Evolutionary conservation across 2,329 filamentous ascomycete genomes (phyloP).

Genomic region (Apiospora arundinis): DNA sequence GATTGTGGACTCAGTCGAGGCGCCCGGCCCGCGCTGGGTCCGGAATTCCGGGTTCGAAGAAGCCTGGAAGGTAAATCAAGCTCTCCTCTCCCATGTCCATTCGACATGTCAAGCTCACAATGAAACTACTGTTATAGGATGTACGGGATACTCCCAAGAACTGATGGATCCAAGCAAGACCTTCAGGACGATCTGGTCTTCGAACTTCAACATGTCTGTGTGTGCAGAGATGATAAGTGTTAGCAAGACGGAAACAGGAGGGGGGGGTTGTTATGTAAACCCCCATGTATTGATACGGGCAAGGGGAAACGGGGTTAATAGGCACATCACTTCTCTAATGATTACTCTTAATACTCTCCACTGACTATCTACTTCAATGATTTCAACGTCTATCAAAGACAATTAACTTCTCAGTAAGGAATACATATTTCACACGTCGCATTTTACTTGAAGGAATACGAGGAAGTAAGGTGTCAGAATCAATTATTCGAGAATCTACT

Average conservation of each 20-base stretch:
- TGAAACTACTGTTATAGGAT: neutral
- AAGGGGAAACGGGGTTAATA: too few species aligned
- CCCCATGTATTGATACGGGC: too few species aligned
- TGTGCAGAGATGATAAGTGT: too few species aligned
- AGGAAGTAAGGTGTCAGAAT: neutral
- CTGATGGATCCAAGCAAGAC: neutral
- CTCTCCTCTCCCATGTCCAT: neutral
- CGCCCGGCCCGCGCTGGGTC: constrained; percentile 62
- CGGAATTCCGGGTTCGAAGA: constrained; percentile 67
- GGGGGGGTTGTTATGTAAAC: too few species aligned
- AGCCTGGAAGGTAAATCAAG: constrained; percentile 61
- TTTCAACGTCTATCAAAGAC: too few species aligned
- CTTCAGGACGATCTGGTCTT: too few species aligned
- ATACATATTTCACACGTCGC: too few species aligned
- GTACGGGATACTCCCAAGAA: neutral
- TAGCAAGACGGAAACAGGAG: too few species aligned
- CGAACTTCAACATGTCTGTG: neutral
- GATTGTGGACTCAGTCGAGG: constrained; percentile 67
- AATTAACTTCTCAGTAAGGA: too few species aligned
- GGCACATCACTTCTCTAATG: too few species aligned
- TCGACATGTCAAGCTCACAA: neutral
- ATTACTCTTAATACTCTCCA: too few species aligned
- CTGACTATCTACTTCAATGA: too few species aligned
- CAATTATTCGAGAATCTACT: neutral
- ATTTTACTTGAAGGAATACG: neutral